Evolutionary conservation across 495 filamentous ascomycete species (phyloP), one percentile per base, ranked within the genome.

Genomic region (Penicillium angulare): DNA sequence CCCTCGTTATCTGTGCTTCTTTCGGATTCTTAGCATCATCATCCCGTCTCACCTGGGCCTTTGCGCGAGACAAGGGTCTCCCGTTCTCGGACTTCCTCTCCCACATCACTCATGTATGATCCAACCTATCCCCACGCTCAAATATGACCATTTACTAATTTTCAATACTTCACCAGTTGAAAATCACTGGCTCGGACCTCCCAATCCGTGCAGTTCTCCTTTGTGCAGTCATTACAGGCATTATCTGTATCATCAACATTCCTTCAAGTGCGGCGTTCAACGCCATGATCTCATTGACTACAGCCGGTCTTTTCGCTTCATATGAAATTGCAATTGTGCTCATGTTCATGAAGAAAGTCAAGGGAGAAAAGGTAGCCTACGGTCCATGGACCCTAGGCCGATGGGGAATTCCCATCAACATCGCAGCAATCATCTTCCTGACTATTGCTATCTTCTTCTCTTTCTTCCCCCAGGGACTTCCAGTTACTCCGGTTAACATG

Each of bases 31-130:
- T 80, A 3, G 80, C 82, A 3, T 75, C 79, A 5, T 72, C 75
- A 12, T 80, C 77, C 2, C 71, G 83, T 17, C 73, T 79, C 39
- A 68, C 67, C 10, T 86, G 79, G 77, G 72, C 82, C 1, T 86
- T 87, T 56, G 80, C 84, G 8, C 62, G 82, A 5, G 83, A 87
- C 57, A 62, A 73, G 12, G 83, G 80, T 9, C 63, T 86, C 0
- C 84, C 84, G 3, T 80, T 78, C 55, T 71, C 74, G 12, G 43
- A 21, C 0, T 75, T 64, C 51, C 59, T 79, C 16, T 16, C 35
- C 17, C 35, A 39, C 35, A 17, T 39, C 18, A 9, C 35, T 39
- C 35, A 39, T 10, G 35, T 39, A 39, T 20, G 35, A 39, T 39
- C 16, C 27, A 31, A 9, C 4, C 5, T 20, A 16, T 17, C 21